Base-by-base conservation (phyloP, 345 rosid genomes). In the Sisymbrium altissimum region DNA sequence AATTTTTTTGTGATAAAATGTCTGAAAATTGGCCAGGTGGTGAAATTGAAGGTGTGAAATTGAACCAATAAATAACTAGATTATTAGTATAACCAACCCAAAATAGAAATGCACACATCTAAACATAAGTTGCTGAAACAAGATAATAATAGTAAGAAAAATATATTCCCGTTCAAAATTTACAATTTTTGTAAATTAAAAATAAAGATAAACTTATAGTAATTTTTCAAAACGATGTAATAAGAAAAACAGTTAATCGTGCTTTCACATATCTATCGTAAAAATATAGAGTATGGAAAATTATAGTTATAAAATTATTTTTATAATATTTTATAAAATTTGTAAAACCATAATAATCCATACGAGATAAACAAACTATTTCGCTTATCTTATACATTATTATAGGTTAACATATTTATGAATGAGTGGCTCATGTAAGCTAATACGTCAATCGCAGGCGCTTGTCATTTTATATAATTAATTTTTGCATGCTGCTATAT, bases 401-500 rank as follows among this genome's bases (percentile, higher is more conserved):
- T 9, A 9, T 40, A 44, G 48, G 49, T 44, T 8, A 15, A 44
- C 8, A 2, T 44, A 44, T 6, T 44, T 25, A 27, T 62, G 66
- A 64, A 29, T 44, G 27, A n/a, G 8, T 14, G 35, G 33, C 19
- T 33, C 21, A 67, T 38, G 49, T 25, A 38, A 67, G 39, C 63
- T n/a, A 54, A 40, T 54, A 67, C 71, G 61, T 54, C 62, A 53
- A 27, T 67, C 7, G 60, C 38, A 65, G 43, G 14, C 43, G 14
- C 43, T 17, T 52, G 38, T 58, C 61, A 38, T 67, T 25, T 23
- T 46, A 5, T 48, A 10, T 9, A 54, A 54, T 3, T 40, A 68
- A 27, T 23, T 27, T 40, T 27, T 40, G 63, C 64, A 68, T 68
- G 63, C 72, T 68, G 72, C 64, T 66, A 29, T 27, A 27, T 57